Evolutionary conservation across 768 basidiomycete species (phyloP).

Genomic region (Coprinellus aureogranulatus): DNA sequence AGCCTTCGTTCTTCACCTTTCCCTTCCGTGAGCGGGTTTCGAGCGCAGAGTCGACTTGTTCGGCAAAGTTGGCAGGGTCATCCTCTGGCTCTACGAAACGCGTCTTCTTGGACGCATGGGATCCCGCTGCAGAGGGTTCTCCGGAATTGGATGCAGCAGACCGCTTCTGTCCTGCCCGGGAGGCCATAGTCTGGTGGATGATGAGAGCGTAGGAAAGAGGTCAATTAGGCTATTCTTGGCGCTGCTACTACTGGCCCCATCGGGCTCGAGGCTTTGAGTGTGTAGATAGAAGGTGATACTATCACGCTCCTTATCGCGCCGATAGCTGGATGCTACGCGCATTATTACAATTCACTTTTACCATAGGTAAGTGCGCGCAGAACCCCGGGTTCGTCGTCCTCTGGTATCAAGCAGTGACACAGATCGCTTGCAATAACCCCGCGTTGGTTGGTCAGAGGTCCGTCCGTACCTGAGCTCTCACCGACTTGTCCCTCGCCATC

Average conservation of each 20-base stretch:
- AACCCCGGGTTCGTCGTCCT: neutral
- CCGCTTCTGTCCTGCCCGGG: conserved; percentile 36
- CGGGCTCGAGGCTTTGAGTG: too few relatives aligned
- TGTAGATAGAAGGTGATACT: conserved; percentile 3
- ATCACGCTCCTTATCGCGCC: conserved; percentile 5
- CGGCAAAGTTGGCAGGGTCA: conserved; percentile 72
- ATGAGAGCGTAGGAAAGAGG: conserved; percentile 6
- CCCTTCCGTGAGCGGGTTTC: conserved; percentile 71
- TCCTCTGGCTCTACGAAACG: conserved; percentile 75
- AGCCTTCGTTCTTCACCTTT: conserved; percentile 79
- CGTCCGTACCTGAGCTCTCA: too few relatives aligned
- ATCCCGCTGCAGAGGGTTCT: conserved; percentile 27
- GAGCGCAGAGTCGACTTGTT: conserved; percentile 72
- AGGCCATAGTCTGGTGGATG: conserved; percentile 23
- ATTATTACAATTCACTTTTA: too few relatives aligned
- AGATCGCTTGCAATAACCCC: too few relatives aligned
- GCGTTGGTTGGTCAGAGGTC: too few relatives aligned
- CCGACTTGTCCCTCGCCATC: too few relatives aligned
- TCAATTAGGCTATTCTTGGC: too few relatives aligned
- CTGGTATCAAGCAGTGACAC: neutral
- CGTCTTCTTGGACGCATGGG: conserved; percentile 60
- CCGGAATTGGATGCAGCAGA: conserved; percentile 24
- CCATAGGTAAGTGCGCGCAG: too few relatives aligned
- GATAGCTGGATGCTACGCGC: conserved; percentile 1
- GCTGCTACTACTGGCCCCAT: too few relatives aligned